A percentile compares a stretch with the other conserved stretches of the same genome.
Evolutionary conservation across 2,329 filamentous ascomycete genomes (phyloP).

Genomic region (Simplicillium sp.): DNA sequence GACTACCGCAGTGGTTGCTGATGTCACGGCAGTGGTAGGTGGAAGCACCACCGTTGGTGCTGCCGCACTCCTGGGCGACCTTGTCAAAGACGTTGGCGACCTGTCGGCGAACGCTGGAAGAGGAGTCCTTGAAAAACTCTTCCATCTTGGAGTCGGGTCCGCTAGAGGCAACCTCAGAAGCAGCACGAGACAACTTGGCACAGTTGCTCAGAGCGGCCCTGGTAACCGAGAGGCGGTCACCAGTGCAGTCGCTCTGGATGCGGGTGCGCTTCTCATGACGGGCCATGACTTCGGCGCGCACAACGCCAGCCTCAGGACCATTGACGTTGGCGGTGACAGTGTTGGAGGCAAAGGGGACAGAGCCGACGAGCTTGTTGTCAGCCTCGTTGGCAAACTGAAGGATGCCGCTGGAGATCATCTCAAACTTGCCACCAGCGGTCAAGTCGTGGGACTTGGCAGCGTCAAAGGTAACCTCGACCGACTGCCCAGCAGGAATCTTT

Average conservation of each 20-base stretch:
- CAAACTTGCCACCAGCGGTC: conserved; percentile 36
- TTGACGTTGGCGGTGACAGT: conserved; percentile 46
- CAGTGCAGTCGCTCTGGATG: conserved; percentile 40
- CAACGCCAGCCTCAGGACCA: conserved; percentile 38
- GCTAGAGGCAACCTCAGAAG: conserved; percentile 24
- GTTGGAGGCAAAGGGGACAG: conserved; percentile 48
- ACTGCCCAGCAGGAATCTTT: conserved; percentile 30
- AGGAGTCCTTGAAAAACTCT: conserved; percentile 50
- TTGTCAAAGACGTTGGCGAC: conserved; percentile 40
- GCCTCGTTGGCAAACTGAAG: too few relatives aligned
- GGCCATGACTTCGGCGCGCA: conserved; percentile 22
- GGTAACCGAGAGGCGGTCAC: conserved; percentile 29
- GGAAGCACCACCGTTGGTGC: conserved; percentile 35
- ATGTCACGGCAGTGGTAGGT: conserved; percentile 50
- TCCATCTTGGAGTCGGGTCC: conserved; percentile 36
- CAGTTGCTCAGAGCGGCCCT: conserved; percentile 39
- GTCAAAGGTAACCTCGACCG: conserved; percentile 38
- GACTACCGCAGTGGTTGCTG: conserved; percentile 37
- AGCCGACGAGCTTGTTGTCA: conserved; percentile 32
- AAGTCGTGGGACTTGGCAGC: conserved; percentile 41
- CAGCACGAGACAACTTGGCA: conserved; percentile 33
- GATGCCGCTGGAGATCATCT: conserved; percentile 20
- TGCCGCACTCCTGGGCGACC: conserved; percentile 47
- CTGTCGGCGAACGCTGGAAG: conserved; percentile 24
- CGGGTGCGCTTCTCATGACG: conserved; percentile 38